A percentile compares a stretch with the other conserved stretches of the same genome.
These are phyloP conservation scores for Novymonas esmeraldas DNA, from an alignment of 208 protist species.

Conservation along the genomic window DNA sequence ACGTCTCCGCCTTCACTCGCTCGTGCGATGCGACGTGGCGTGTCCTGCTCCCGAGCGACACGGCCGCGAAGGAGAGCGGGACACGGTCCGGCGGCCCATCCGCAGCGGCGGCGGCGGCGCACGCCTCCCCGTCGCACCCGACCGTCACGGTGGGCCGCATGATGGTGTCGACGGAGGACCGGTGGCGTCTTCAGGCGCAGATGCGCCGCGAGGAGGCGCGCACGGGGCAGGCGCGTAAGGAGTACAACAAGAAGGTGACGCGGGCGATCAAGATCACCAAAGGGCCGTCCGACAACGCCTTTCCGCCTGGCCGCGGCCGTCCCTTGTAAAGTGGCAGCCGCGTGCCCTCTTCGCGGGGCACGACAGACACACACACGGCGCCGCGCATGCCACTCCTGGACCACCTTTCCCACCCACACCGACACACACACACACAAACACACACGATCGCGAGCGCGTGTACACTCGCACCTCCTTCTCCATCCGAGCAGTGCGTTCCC, in stretches of 20 bases:
- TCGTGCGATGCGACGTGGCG: slow-evolving; percentile 76
- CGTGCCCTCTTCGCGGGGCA: not conserved
- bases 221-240: slow-evolving; percentile 63
- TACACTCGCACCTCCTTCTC: not conserved
- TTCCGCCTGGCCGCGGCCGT: slow-evolving; percentile 78
- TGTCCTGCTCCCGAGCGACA: slow-evolving; percentile 55
- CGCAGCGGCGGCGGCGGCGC: slow-evolving; percentile 12
- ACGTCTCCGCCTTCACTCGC: slow-evolving; percentile 43
- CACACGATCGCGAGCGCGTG: too few relatives aligned
- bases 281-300: slow-evolving; percentile 65
- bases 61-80: slow-evolving; percentile 42
- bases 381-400: too few relatives aligned
- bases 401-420: not conserved
- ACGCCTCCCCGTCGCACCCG: slow-evolving; percentile 20
- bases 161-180: slow-evolving; percentile 81
- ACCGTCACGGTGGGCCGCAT: slow-evolving; percentile 72
- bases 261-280: slow-evolving; percentile 78
- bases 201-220: slow-evolving; percentile 88
- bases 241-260: slow-evolving; percentile 92
- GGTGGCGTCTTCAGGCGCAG: slow-evolving; percentile 84
- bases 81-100: slow-evolving; percentile 20
- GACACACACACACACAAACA: not conserved
- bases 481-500: too few relatives aligned
- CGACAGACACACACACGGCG: not conserved
- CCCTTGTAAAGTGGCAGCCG: slow-evolving; percentile 41